Evolutionary conservation across 2,329 filamentous ascomycete species (phyloP), one percentile per base, ranked within the genome.

Genomic region (Cladosporium sphaerospermum): DNA sequence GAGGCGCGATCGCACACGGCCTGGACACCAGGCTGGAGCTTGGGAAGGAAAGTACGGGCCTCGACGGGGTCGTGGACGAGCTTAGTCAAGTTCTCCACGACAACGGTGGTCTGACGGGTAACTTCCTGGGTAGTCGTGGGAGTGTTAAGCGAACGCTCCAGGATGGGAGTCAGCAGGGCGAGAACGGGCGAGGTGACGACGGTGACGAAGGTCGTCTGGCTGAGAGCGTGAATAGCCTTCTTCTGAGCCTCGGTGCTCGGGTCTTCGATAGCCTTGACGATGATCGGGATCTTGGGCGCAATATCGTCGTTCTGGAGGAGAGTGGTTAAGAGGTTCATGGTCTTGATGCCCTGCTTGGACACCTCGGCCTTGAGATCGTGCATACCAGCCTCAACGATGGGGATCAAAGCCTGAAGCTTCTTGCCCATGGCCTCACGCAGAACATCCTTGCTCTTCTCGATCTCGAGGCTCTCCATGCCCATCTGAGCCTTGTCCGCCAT

Each of bases 221-320:
- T 96, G 43, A 99, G 79, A 43, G 91, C 93, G 67, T 96, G 93
- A 60, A 99, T 97, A 32, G 93, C 91, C 77, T 96, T 96, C 69
- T 96, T 89, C 53, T 95, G 80, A 28, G 86, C 89, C 71, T 95
- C 84, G 11, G 88, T 78, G 9, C 89, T 96, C 5, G 93, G 93
- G 64, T 96, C 85, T 70, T 96, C 89, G 85, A 99, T 96, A 45
- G 89, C 88, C 69, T 95, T 89, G 71, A 99, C 85, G 45, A 99
- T 80, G 3, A 97, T 83, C 6, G 92, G 90, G 64, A 99, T 91
- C 64, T 90, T 83, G 44, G 92, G 91, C 19, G 87, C 86, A 52
- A 99, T 91, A 71, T 99, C 93, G 75, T 99, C 93, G 77, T 99
- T 99, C 67, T 90, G 90, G 45, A 99, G 81, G 13, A 99, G 82